Evolutionary conservation across 495 filamentous ascomycete genomes (phyloP).

Genomic region (Parachaetomium inaequale): DNA sequence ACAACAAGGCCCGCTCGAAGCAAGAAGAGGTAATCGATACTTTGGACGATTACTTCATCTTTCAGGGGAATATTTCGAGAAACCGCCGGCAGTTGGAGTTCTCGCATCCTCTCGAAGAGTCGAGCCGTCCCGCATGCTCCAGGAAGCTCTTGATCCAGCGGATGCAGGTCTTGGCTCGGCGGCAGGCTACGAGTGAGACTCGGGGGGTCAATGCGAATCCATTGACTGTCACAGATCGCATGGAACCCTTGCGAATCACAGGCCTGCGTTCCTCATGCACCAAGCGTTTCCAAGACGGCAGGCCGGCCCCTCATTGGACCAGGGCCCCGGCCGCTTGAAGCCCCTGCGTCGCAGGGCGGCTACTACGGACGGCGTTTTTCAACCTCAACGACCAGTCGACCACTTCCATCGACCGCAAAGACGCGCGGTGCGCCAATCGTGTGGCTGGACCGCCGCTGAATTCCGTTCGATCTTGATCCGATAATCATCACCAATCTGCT

Average conservation of each 20-base stretch:
- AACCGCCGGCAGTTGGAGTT: background rate
- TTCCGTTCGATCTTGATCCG: background rate
- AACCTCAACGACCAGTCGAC: slow-evolving; percentile 14
- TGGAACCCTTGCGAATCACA: slow-evolving; percentile 39
- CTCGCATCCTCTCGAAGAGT: background rate
- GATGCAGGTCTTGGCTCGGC: slow-evolving; percentile 24
- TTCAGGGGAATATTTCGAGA: background rate
- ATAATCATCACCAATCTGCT: background rate
- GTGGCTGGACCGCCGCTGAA: background rate
- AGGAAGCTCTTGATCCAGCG: slow-evolving; percentile 6
- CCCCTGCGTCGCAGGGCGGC: slow-evolving; percentile 45
- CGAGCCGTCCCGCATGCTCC: slow-evolving; percentile 16
- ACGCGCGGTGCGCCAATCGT: background rate
- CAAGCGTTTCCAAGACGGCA: slow-evolving; percentile 40
- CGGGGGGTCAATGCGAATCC: slow-evolving; percentile 33
- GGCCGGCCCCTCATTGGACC: slow-evolving; percentile 38
- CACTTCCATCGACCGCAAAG: background rate
- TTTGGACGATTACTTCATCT: background rate
- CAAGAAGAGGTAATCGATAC: too few species aligned
- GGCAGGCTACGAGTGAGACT: slow-evolving; percentile 27
- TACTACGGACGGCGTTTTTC: slow-evolving; percentile 22
- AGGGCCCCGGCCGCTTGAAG: slow-evolving; percentile 26
- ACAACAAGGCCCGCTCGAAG: background rate
- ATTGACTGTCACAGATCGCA: slow-evolving; percentile 33
- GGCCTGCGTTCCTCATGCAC: slow-evolving; percentile 39